Evolutionary conservation across 805 yeast genomes (phyloP), one percentile per base, ranked within the genome.

Genomic region (Schwanniomyces sp.): DNA sequence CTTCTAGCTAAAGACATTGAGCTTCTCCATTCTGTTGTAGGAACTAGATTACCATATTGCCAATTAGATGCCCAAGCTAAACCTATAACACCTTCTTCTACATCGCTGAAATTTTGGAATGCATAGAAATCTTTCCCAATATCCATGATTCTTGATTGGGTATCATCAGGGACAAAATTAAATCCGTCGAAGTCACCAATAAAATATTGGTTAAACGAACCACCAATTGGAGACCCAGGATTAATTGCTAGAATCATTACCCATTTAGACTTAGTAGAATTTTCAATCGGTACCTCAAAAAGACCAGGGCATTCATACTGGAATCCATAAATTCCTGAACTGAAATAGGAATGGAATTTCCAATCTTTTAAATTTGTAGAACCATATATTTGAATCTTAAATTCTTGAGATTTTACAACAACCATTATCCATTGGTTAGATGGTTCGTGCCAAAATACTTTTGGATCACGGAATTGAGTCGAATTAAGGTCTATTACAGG

Each of bases 1-100:
- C 62, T 62, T 45, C 71, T 59, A n/a, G 54, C 62, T 16, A 65
- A 46, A 1, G 74, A 57, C 72, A 69, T 65, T 2, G 72, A 62
- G 16, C 67, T 55, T 44, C 71, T 62, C 69, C 70, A 71, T 7
- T 59, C 54, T 6, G 47, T 50, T 10, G 72, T 67, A n/a, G 77
- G 76, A 16, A 63, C 70, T 14, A 52, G 52, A 17, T 57, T 59
- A 24, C 62, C 59, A 48, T 72, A 72, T 52, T 70, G 72, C 77
- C 77, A 72, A 53, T 70, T 70, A 34, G 73, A 66, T 34, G 74
- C 72, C 77, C 77, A 72, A 5, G 72, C 75, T 37, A 71, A 48
- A 24, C 72, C 72, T n/a, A 67, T 27, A 2, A 58, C 62, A 14
- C 60, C 66, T 7, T 43, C 28, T 16, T 53, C 52, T 18, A 53